A percentile compares a stretch with the other conserved stretches of the same genome.
phyloP scores from a whole-genome alignment of 2,329 filamentous ascomycete species.

The Samsoniella hepiali region DNA sequence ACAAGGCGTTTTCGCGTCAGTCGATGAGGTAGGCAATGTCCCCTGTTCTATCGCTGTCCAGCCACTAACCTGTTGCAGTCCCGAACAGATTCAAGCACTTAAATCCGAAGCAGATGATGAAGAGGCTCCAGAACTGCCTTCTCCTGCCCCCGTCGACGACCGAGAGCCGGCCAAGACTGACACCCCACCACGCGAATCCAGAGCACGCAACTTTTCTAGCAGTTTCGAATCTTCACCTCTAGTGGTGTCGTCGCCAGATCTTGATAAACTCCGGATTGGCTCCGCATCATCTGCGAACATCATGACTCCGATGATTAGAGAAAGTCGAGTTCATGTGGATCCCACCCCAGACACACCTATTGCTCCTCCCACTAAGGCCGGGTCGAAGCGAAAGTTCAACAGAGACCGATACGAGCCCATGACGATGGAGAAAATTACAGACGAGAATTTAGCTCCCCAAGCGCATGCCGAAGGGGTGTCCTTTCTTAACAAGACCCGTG shows the following conservation, averaged over 20 bases:
- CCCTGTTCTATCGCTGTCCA: background rate
- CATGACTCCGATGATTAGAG: conserved; percentile 15
- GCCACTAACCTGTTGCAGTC: conserved; percentile 42
- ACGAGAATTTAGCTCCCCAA: conserved; percentile 30
- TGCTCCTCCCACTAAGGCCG: conserved; percentile 38
- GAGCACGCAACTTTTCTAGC: conserved; percentile 11
- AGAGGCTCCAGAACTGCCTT: conserved; percentile 67
- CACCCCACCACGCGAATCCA: conserved; percentile 30
- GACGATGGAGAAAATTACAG: conserved; percentile 25
- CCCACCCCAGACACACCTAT: conserved; percentile 19
- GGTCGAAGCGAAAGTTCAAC: conserved; percentile 57
- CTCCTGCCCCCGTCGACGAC: conserved; percentile 59
- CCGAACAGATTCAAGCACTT: conserved; percentile 61
- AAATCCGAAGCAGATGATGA: conserved; percentile 47
- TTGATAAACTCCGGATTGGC: conserved; percentile 20
- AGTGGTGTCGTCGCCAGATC: conserved; percentile 30
- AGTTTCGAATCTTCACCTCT: conserved; percentile 27
- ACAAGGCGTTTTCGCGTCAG: conserved; percentile 62
- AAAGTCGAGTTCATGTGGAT: conserved; percentile 12
- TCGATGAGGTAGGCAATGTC: conserved; percentile 60
- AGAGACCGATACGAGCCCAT: conserved; percentile 50
- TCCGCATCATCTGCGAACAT: conserved; percentile 31
- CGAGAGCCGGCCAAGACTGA: conserved; percentile 53
- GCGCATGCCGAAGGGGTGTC: conserved; percentile 27
- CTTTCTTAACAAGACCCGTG: conserved; percentile 34